Base-by-base conservation (phyloP, 2,329 filamentous ascomycete species). In the Phialophora chinensis region DNA sequence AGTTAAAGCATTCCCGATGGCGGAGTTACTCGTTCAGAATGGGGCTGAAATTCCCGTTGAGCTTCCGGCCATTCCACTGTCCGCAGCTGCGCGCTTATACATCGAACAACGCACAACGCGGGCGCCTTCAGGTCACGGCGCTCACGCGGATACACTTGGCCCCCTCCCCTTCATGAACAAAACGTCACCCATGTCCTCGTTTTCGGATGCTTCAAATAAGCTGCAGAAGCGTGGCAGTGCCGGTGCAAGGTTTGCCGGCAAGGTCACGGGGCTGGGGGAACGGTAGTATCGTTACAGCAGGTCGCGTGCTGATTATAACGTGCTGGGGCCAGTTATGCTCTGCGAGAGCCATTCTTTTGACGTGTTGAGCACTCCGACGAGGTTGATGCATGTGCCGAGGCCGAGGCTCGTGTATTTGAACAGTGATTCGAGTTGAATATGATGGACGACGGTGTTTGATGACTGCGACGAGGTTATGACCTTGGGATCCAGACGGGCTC, bases 1-100 rank as follows among this genome's bases (percentile, higher is more conserved):
- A 10, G 76, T 82, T 2, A 84, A 88, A 8, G 86, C 93, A 0
- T 99, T 99, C 76, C 89, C 95, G 0, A 84, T 98, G 50, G 95
- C 95, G 14, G 95, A 99, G 77, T 81, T 99, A 66, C 85, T 99
- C 14, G 83, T 96, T 14, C 96, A 98, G 73, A 98, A 99, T 74
- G 95, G 95, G 17, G 93, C 93, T 3, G 91, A 97, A 69, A 90
- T 98, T 38, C 94, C 95, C 0, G 76, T 82, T 0, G 82, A 87
- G 1, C 83, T 91, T 67, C 91, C 93, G 0, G 90, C 92, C 0
- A 93, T 98, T 71, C 92, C 93, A 0, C 85, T 99, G 11, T 93
- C 92, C 67, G 84, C 87, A 10, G 90, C 89, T 55, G 94, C 95
- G 2, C 89, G 91, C 74, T 79, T 91, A 38, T 99, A 97, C 74